phyloP scores from a whole-genome alignment of 202 grass and related monocot species.

The Setaria viridis region DNA sequence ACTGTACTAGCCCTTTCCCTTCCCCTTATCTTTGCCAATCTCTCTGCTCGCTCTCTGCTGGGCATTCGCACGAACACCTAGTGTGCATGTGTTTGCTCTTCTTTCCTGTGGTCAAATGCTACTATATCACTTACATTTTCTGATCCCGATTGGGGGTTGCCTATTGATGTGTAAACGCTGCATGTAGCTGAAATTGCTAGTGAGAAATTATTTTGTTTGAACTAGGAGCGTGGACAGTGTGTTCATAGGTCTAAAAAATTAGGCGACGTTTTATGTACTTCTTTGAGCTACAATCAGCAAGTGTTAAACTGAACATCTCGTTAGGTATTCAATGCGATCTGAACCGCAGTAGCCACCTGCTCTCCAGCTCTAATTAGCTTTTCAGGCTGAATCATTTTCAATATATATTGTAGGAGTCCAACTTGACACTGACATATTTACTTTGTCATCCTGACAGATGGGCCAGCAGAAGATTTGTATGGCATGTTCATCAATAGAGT shows the following conservation, averaged over 20 bases:
- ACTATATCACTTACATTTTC: background rate
- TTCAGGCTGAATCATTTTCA: background rate
- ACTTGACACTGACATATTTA: background rate
- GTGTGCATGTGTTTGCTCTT: background rate
- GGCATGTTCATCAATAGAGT: slow-evolving; percentile 91
- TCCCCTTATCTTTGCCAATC: background rate
- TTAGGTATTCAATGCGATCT: background rate
- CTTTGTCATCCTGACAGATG: slow-evolving; percentile 56
- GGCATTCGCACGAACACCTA: slow-evolving; percentile 34
- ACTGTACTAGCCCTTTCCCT: slow-evolving; percentile 48
- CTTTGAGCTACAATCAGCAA: background rate
- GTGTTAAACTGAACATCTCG: background rate
- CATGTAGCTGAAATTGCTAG: background rate
- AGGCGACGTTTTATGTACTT: background rate
- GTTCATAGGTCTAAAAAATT: background rate
- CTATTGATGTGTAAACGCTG: background rate
- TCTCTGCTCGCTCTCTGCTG: background rate
- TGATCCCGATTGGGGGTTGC: background rate
- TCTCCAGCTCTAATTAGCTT: background rate
- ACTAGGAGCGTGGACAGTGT: background rate
- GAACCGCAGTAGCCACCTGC: background rate
- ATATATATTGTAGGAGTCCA: background rate
- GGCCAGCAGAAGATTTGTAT: slow-evolving; percentile 92
- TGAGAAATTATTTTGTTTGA: background rate
- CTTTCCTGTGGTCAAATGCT: background rate